phyloP scores from a whole-genome alignment of 75 land plant genomes.

The Picea sitchensis region DNA sequence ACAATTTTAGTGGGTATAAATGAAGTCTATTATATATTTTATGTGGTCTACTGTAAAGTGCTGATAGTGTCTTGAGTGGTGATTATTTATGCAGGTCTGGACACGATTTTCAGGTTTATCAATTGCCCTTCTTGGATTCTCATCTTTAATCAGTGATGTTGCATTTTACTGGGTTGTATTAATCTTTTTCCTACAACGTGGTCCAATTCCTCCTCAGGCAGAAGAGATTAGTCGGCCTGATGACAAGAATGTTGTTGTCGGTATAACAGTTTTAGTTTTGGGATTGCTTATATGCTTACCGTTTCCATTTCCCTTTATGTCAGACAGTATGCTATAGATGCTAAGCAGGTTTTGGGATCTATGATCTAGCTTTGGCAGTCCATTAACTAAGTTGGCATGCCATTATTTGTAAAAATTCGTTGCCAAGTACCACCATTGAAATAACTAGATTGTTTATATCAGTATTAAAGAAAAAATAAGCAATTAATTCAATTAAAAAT shows the following conservation, averaged over 20 bases:
- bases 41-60: neutral
- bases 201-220: slow-evolving; percentile 81
- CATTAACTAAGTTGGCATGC: no score
- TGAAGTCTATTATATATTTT: neutral
- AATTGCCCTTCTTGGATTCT: slow-evolving; percentile 71
- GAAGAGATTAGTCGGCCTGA: slow-evolving; percentile 86
- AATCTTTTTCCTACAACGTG: slow-evolving; percentile 83
- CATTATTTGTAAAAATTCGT: no score
- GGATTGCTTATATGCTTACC: slow-evolving; percentile 78
- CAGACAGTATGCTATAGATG: slow-evolving; percentile 11
- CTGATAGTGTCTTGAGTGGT: neutral
- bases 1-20: neutral
- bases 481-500: no score
- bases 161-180: slow-evolving; percentile 89
- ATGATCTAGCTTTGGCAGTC: no score
- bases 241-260: slow-evolving; percentile 46
- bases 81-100: slow-evolving; percentile 58
- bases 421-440: no score
- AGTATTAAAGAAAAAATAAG: no score
- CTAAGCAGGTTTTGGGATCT: no score
- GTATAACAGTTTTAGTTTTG: slow-evolving; percentile 62
- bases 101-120: slow-evolving; percentile 56
- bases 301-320: slow-evolving; percentile 70
- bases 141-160: slow-evolving; percentile 80
- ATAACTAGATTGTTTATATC: no score